Percentiles rank a stretch among this genome's conserved stretches.
These are phyloP conservation scores for Canavalia gladiata DNA, from an alignment of 306 rosid species.

Conservation along the genomic window DNA sequence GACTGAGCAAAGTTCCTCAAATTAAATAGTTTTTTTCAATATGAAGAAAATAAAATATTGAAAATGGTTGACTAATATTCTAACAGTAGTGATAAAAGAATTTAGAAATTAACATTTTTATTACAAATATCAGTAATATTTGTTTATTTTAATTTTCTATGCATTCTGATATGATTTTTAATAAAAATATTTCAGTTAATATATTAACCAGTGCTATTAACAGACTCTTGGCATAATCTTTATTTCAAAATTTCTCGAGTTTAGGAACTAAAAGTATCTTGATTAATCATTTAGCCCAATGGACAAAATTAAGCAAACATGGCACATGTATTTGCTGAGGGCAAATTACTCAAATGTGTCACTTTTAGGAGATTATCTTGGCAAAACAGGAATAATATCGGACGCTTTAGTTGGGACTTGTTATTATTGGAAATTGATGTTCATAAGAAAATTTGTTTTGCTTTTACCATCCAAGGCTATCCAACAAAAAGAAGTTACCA, in stretches of 20 bases:
- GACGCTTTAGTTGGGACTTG: background rate
- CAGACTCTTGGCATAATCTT: background rate
- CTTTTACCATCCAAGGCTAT: background rate
- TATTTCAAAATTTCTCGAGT: background rate
- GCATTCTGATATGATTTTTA: too few relatives aligned
- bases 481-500: background rate
- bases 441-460: background rate
- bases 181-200: too few relatives aligned
- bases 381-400: background rate
- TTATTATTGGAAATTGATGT: background rate
- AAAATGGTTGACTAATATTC: too few relatives aligned
- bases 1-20: background rate
- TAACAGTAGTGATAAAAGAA: too few relatives aligned
- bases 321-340: background rate
- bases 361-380: background rate
- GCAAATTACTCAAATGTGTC: background rate
- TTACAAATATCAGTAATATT: too few relatives aligned
- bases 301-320: slow-evolving; percentile 2
- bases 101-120: too few relatives aligned
- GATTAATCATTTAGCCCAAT: background rate
- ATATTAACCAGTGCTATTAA: background rate
- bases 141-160: too few relatives aligned
- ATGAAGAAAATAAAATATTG: background rate
- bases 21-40: too few relatives aligned
- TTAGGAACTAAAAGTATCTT: background rate